Conservation (phyloP, 306 rosid species). For the Oxytropis ochrocephala region DNA sequence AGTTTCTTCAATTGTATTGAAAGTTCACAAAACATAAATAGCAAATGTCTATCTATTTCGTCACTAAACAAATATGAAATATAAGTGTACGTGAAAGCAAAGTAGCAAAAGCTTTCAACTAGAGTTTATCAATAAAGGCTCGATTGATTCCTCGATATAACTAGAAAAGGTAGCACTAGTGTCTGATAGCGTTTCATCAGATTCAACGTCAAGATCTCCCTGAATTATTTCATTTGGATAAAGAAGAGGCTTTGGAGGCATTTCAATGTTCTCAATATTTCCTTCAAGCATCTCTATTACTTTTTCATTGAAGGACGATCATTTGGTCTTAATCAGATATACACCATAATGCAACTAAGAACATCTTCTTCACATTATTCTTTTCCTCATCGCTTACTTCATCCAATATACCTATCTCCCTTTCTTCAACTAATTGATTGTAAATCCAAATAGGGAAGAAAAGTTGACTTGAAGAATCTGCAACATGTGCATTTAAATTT, state of each 20-base stretch:
- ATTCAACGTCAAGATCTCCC: not conserved
- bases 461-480: not conserved
- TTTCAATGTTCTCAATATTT: slow-evolving; percentile 6
- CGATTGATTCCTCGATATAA: not conserved
- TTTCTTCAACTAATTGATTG: not conserved
- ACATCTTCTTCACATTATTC: not conserved
- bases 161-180: not conserved
- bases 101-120: too few relatives aligned
- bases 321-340: too few relatives aligned
- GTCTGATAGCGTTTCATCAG: not conserved
- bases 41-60: too few relatives aligned
- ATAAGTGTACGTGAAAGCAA: too few relatives aligned
- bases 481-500: not conserved
- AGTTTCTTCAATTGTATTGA: too few relatives aligned
- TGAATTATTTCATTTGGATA: slow-evolving; percentile 3
- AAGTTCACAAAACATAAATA: too few relatives aligned
- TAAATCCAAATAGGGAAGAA: slow-evolving; percentile 16
- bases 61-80: too few relatives aligned
- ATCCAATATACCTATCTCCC: not conserved
- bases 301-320: too few relatives aligned
- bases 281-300: slow-evolving; percentile 23
- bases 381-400: not conserved
- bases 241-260: slow-evolving; percentile 8
- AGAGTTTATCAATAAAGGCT: not conserved
- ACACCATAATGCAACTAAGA: too few relatives aligned